These are phyloP conservation scores for Pseudogymnoascus sp. DNA, from an alignment of 2,329 filamentous ascomycete genomes.

Conservation along the genomic window DNA sequence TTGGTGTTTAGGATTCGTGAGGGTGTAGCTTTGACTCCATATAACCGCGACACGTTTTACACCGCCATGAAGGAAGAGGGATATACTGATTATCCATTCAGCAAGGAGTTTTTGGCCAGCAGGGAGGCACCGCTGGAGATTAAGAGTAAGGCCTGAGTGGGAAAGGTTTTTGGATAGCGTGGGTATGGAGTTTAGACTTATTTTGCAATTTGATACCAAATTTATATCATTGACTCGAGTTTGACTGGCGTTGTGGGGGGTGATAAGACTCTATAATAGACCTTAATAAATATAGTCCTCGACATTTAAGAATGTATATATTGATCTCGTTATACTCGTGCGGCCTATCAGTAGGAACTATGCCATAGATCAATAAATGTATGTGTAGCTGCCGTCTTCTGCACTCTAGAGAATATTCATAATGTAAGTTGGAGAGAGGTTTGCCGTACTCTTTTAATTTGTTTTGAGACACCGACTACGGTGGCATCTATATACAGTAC, in stretches of 20 bases:
- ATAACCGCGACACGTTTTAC: conserved; percentile 34
- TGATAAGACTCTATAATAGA: not conserved
- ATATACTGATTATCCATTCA: conserved; percentile 30
- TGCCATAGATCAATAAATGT: not conserved
- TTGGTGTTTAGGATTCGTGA: conserved; percentile 31
- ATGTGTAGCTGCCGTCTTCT: not conserved
- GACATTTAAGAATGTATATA: too few relatives aligned
- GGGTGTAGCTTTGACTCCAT: conserved; percentile 30
- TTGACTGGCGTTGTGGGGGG: not conserved
- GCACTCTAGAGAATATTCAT: not conserved
- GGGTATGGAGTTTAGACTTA: not conserved
- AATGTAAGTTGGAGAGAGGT: too few relatives aligned
- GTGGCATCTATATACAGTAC: not conserved
- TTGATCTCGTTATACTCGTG: not conserved
- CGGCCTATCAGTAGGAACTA: not conserved
- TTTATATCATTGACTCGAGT: not conserved
- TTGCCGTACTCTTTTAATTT: not conserved
- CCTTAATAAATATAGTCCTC: too few relatives aligned
- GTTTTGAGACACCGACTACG: not conserved
- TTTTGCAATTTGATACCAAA: not conserved
- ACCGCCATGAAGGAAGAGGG: conserved; percentile 25
- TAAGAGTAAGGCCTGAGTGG: not conserved
- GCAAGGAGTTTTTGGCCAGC: conserved; percentile 22
- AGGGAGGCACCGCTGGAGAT: not conserved
- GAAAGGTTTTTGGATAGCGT: not conserved